Evolutionary conservation across 306 rosid genomes (phyloP).

Genomic region (Canavalia ensiformis): DNA sequence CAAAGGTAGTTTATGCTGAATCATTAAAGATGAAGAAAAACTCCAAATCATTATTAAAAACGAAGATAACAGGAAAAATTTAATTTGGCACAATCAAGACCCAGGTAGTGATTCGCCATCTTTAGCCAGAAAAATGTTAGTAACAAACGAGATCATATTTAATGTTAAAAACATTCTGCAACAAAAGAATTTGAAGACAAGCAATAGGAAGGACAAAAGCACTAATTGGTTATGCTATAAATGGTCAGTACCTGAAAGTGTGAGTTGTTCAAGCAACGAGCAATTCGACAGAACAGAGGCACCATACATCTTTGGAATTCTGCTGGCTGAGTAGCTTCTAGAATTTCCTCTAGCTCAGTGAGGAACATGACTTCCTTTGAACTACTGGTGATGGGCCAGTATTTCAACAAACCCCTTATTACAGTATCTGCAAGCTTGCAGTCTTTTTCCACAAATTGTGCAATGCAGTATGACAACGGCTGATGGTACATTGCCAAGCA

Average conservation of each 20-base stretch:
- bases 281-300: constrained; percentile 63
- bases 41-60: constrained; percentile 1
- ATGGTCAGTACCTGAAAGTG: constrained; percentile 64
- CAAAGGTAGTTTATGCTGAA: not conserved
- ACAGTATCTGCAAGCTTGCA: constrained; percentile 67
- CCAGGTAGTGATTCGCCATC: not conserved
- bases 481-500: constrained; percentile 74
- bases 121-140: not conserved
- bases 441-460: constrained; percentile 73
- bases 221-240: no score
- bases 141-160: not conserved
- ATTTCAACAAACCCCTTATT: constrained; percentile 65
- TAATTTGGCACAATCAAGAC: not conserved
- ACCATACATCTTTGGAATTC: constrained; percentile 76
- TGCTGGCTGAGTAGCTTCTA: constrained; percentile 68
- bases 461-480: constrained; percentile 71
- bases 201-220: not conserved
- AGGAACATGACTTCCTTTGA: constrained; percentile 78
- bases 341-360: constrained; percentile 68
- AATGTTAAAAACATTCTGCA: not conserved
- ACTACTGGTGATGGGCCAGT: constrained; percentile 74
- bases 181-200: not conserved
- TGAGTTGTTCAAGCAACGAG: constrained; percentile 64
- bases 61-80: not conserved
- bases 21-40: not conserved